phyloP scores from a whole-genome alignment of 1,284 basidiomycete species.

The Anthracocystis setariae region DNA sequence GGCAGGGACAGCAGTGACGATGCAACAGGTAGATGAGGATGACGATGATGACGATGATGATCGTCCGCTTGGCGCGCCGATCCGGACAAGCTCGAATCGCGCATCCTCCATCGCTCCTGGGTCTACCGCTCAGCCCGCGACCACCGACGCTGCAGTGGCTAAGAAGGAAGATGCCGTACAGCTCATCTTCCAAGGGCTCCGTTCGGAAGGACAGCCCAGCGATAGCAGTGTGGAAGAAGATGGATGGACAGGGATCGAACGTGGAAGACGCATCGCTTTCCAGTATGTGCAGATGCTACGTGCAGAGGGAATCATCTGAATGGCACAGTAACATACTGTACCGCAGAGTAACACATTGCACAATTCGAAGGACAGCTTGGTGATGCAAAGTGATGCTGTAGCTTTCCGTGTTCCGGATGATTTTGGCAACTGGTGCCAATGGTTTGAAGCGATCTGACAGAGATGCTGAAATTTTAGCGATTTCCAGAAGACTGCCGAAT shows the following conservation, averaged over 20 bases:
- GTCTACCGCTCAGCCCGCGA: background rate
- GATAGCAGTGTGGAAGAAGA: conserved; percentile 2
- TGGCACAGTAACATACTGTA: too few species aligned
- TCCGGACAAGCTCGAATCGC: conserved; percentile 16
- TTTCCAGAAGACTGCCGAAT: conserved; percentile 30
- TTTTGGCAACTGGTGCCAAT: too few species aligned
- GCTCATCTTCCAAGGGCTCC: conserved; percentile 42
- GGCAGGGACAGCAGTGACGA: conserved; percentile 31
- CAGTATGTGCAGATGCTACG: conserved; percentile 51
- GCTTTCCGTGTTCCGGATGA: too few species aligned
- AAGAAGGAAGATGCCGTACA: conserved; percentile 36
- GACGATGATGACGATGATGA: conserved; percentile 51
- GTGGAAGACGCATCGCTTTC: conserved; percentile 41
- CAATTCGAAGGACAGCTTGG: too few species aligned
- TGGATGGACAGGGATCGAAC: conserved; percentile 42
- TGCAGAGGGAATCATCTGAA: conserved; percentile 45
- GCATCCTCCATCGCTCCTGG: conserved; percentile 4
- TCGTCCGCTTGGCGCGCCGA: conserved; percentile 35
- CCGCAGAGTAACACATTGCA: too few species aligned
- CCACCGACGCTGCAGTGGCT: background rate
- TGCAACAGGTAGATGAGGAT: conserved; percentile 40
- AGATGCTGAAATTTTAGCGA: background rate
- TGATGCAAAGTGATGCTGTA: conserved; percentile 3
- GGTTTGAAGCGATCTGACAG: conserved; percentile 7
- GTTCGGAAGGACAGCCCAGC: conserved; percentile 6